A percentile compares a stretch with the other conserved stretches of the same genome.
phyloP scores from a whole-genome alignment of 345 rosid genomes.

The Ceriops tagal region DNA sequence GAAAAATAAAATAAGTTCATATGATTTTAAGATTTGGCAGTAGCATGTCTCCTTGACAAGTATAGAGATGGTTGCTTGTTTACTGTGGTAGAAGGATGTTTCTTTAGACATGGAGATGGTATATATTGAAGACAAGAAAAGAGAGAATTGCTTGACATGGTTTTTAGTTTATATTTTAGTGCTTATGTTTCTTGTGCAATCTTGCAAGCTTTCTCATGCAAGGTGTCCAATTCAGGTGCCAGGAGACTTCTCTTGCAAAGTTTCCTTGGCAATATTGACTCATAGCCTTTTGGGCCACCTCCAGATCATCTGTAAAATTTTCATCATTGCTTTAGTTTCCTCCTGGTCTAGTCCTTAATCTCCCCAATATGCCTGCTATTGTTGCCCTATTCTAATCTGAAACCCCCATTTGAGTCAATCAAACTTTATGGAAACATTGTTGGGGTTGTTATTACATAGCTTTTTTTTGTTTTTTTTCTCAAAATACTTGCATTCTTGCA shows the following conservation, averaged over 20 bases:
- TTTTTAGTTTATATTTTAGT: no score
- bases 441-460: background rate
- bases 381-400: background rate
- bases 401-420: background rate
- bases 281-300: background rate
- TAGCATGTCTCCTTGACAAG: no score
- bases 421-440: background rate
- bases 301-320: background rate
- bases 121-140: no score
- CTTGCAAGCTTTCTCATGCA: no score
- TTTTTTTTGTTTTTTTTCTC: background rate
- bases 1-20: no score
- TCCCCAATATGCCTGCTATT: background rate
- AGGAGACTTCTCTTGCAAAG: background rate
- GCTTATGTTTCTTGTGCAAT: no score
- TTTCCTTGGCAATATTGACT: background rate
- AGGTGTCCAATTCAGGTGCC: no score
- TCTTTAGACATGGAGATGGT: no score
- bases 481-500: constrained; percentile 1
- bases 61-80: no score
- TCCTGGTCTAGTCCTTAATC: background rate
- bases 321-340: background rate
- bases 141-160: no score
- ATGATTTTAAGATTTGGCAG: no score
- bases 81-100: no score